Evolutionary conservation across 2,329 filamentous ascomycete species (phyloP).

Genomic region (Grosmannia clavigera): DNA sequence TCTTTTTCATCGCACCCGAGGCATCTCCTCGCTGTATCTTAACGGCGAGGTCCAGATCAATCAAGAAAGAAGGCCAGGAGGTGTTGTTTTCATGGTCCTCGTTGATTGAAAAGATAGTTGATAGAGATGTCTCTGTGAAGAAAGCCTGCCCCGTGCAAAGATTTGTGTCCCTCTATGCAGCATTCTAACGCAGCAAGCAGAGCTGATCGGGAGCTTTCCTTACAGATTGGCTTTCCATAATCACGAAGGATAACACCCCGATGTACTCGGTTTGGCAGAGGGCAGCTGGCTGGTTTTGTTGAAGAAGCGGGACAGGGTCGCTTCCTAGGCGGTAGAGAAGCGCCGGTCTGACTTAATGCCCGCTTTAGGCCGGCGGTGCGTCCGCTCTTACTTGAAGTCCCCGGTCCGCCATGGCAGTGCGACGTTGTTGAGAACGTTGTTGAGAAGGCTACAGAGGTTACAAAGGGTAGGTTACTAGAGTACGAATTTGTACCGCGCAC

Average conservation of each 20-base stretch:
- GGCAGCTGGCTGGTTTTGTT: not conserved
- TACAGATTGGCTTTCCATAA: constrained; percentile 28
- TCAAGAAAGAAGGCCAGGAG: constrained; percentile 26
- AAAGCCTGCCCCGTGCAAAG: constrained; percentile 16
- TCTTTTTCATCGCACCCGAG: constrained; percentile 18
- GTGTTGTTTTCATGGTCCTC: constrained; percentile 24
- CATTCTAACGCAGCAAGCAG: not conserved
- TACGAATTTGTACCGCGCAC: no score
- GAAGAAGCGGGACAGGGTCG: no score
- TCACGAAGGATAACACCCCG: constrained; percentile 12
- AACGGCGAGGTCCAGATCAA: constrained; percentile 28
- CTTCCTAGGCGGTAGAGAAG: no score
- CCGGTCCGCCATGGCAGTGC: no score
- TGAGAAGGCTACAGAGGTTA: no score
- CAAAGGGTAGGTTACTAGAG: no score
- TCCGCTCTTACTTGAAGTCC: no score
- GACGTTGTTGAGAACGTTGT: no score
- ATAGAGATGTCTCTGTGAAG: constrained; percentile 31
- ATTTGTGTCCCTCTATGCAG: not conserved
- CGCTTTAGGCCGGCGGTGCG: no score
- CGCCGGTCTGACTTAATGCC: no score
- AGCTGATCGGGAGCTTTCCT: constrained; percentile 20
- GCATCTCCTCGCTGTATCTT: constrained; percentile 15
- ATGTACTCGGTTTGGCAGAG: not conserved
- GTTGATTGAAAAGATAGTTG: constrained; percentile 35